Percentiles rank a stretch among this genome's conserved stretches.
phyloP scores from a whole-genome alignment of 805 yeast genomes.

The Zygoascus tannicola region DNA sequence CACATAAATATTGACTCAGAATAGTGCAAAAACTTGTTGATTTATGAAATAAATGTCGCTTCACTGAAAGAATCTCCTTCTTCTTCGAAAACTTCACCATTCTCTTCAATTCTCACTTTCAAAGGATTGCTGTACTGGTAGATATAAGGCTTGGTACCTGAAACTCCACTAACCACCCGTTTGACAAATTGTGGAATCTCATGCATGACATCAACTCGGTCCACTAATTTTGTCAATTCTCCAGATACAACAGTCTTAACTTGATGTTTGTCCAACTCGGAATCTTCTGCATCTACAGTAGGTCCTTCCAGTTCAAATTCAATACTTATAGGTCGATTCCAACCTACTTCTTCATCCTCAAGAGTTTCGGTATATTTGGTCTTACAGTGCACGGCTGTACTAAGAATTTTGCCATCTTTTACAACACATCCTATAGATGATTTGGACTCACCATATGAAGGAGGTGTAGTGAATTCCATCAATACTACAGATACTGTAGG shows the following conservation, averaged over 20 bases:
- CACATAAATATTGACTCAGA: no score
- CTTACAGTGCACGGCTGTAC: slow-evolving; percentile 58
- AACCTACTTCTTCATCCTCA: slow-evolving; percentile 58
- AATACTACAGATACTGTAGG: slow-evolving; percentile 62
- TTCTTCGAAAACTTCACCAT: slow-evolving; percentile 37
- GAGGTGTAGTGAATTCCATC: slow-evolving; percentile 96
- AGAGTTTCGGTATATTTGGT: slow-evolving; percentile 47
- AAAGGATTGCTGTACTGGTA: slow-evolving; percentile 77
- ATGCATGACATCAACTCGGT: slow-evolving; percentile 95
- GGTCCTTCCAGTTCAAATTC: slow-evolving; percentile 49
- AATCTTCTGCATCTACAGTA: slow-evolving; percentile 37
- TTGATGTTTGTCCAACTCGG: slow-evolving; percentile 27
- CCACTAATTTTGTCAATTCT: slow-evolving; percentile 52
- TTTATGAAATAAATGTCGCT: slow-evolving; percentile 60
- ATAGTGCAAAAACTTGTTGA: no score
- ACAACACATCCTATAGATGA: slow-evolving; percentile 74
- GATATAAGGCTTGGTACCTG: slow-evolving; percentile 94
- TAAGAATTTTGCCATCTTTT: slow-evolving; percentile 50
- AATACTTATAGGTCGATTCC: slow-evolving; percentile 76
- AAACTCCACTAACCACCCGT: slow-evolving; percentile 85
- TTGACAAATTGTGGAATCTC: slow-evolving; percentile 93
- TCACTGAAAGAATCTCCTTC: slow-evolving; percentile 65
- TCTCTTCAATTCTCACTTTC: slow-evolving; percentile 36
- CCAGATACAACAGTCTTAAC: slow-evolving; percentile 51
- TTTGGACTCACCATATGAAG: slow-evolving; percentile 71